Base-by-base conservation (phyloP, 2,329 filamentous ascomycete genomes). In the Apiospora aurea region DNA sequence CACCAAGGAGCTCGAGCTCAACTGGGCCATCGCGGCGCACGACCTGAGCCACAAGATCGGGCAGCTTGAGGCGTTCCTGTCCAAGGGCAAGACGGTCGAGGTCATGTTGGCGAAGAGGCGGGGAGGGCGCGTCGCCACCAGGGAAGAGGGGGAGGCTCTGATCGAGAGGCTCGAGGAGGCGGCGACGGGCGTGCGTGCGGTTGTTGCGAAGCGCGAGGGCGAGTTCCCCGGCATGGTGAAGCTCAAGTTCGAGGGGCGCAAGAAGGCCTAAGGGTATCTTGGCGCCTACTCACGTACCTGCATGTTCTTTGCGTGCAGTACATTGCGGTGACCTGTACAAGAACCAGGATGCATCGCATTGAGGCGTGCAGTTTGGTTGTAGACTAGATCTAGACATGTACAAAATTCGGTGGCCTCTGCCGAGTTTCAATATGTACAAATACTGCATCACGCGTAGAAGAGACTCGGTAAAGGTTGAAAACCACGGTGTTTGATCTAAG, bases 1-100 rank as follows among this genome's bases (percentile, higher is more conserved):
- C 75, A 79, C 82, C 21, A 98, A 98, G 84, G 92, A 92, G 79
- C 81, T 98, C n/a, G 95, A 98, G 83, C 77, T 98, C 77, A 96
- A 94, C 81, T 98, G 95, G 95, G 91, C 92, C 46, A 97, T 97
- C 78, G 91, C 91, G 73, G 79, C 82, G 16, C 89, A 96, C 79
- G 95, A 98, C 83, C 81, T 97, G 70, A 83, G 83, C n/a, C 91
- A 93, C 80, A 89, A 92, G 79, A 80, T 96, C 80, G 88, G 88
- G 78, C 89, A 90, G 83, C 80, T 96, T 77, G 83, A 83, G 73
- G 86, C 84, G 70, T 97, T 97, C 79, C 79, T 98, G 79, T 84
- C 80, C 11, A 94, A 94, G 80, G 95, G 95, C 0, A 87, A 89
- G 79, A 90, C 87, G 79, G 94, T 98, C 26, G 92, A 96, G 79